phyloP scores from a whole-genome alignment of 176 grass and related monocot genomes.

The Pontederia paniculata region DNA sequence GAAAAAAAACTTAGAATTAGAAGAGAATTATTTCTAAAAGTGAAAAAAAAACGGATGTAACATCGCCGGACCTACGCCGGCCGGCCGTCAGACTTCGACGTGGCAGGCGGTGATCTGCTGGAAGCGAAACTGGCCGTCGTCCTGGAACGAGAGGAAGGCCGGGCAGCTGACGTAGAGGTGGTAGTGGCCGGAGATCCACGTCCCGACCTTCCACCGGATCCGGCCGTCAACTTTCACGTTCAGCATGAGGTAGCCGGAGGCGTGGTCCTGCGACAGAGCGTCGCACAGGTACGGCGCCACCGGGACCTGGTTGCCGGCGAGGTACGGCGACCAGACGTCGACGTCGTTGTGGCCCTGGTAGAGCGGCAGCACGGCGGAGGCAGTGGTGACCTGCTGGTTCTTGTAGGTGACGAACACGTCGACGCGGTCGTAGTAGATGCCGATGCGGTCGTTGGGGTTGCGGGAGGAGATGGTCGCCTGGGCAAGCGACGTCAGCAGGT shows the following conservation, averaged over 20 bases:
- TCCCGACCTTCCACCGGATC: slow-evolving; percentile 87
- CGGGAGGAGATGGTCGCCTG: slow-evolving; percentile 73
- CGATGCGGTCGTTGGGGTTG: slow-evolving; percentile 76
- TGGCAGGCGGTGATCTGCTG: no score
- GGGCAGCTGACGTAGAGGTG: slow-evolving; percentile 83
- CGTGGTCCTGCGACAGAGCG: slow-evolving; percentile 56
- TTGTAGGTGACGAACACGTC: slow-evolving; percentile 52
- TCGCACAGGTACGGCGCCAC: slow-evolving; percentile 36
- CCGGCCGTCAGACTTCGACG: no score
- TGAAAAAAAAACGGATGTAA: no score
- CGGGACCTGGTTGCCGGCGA: slow-evolving; percentile 38
- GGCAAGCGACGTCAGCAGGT: slow-evolving; percentile 38
- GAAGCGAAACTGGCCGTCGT: no score
- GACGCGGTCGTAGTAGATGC: slow-evolving; percentile 69
- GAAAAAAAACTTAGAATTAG: no score
- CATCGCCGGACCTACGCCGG: no score
- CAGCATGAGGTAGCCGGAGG: slow-evolving; percentile 48
- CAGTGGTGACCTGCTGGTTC: slow-evolving; percentile 42
- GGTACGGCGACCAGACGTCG: slow-evolving; percentile 63
- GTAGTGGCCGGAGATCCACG: slow-evolving; percentile 68
- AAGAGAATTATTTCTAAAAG: no score
- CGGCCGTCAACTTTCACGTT: slow-evolving; percentile 42
- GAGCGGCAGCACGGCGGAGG: slow-evolving; percentile 36
- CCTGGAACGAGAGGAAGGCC: slow-evolving; percentile 31
- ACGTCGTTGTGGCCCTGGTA: slow-evolving; percentile 77